Base-by-base conservation (phyloP, 768 basidiomycete genomes). In the Butyriboletus loyo region DNA sequence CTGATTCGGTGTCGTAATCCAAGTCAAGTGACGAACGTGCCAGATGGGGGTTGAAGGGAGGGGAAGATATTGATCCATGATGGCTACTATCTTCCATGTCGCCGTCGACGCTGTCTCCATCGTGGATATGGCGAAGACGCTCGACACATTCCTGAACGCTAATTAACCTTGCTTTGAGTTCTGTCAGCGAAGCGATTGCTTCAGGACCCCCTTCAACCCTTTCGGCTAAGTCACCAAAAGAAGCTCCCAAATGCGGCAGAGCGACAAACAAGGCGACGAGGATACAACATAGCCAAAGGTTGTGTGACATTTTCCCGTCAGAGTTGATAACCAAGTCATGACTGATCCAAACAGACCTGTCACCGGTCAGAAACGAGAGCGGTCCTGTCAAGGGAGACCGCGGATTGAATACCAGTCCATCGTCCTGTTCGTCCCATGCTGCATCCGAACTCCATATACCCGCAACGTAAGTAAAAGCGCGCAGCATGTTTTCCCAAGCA, bases 221-320 rank as follows among this genome's bases (percentile, higher is more conserved):
- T 54, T 25, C 39, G 22, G 57, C 47, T 54, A 60, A 13, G 39
- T 49, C 58, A 36, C 37, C 38, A 51, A 68, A 50, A 44, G 52
- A 56, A 49, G 59, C 9, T 19, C 35, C 40, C 2, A 45, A 55
- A 21, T 50, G 52, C 37, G 56, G 19, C 57, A 45, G 51, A 36
- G 46, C 46, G 43, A 56, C 55, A 46, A 60, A 60, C 46, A 58
- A 22, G 28, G 63, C 66, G 47, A 62, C 49, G 19, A 78, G 60
- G 34, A 70, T 60, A 56, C 75, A 73, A 44, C 75, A 61, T 10
- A 77, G 51, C 83, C 83, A 84, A 5, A 85, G 68, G 31, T 68
- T 66, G 55, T 75, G 72, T 1, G 81, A 80, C 38, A 82, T 60
- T 55, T 68, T 75, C 3, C 80, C 82, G 57, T 84, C 83, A 15